phyloP scores from a whole-genome alignment of 1,284 basidiomycete genomes.

The Cryptococcus sp. region DNA sequence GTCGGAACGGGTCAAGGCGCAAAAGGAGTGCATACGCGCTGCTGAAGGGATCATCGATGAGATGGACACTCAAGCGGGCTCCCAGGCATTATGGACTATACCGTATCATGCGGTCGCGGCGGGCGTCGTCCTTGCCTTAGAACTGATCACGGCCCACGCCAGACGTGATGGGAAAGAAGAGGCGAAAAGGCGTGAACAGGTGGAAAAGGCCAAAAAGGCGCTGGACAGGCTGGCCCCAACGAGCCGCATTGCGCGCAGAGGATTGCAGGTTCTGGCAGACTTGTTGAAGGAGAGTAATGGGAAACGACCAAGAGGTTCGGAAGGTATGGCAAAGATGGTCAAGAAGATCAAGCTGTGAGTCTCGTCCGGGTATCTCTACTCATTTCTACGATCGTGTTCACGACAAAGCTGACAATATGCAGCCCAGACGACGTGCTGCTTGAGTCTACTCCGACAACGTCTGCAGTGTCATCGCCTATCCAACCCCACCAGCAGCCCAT shows the following conservation, averaged over 20 bases:
- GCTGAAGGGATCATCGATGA: conserved; percentile 21
- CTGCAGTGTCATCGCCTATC: background rate
- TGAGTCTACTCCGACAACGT: conserved; percentile 4
- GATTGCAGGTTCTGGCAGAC: conserved; percentile 19
- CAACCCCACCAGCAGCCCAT: background rate
- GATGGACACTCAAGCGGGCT: conserved; percentile 13
- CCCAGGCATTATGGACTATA: conserved; percentile 28
- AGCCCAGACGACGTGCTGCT: conserved; percentile 9
- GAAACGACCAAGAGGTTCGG: conserved; percentile 6
- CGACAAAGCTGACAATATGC: background rate
- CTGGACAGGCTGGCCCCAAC: conserved; percentile 23
- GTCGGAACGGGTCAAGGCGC: conserved; percentile 10
- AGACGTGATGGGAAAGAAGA: conserved; percentile 1
- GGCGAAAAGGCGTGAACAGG: conserved; percentile 4
- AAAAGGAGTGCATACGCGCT: conserved; percentile 12
- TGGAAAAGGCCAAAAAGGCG: conserved; percentile 11
- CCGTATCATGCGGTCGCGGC: conserved; percentile 29
- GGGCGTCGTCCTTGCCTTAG: conserved; percentile 24
- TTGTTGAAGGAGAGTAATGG: conserved; percentile 13
- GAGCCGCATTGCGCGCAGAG: conserved; percentile 23
- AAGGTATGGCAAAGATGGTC: conserved; percentile 14
- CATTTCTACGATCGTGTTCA: background rate
- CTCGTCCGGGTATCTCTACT: no score
- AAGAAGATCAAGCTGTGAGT: conserved; percentile 23
- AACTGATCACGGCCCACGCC: conserved; percentile 14